Percentiles rank a stretch among this genome's conserved stretches.
phyloP scores from a whole-genome alignment of 2,329 filamentous ascomycete genomes.

The Cyclaneusma minus region DNA sequence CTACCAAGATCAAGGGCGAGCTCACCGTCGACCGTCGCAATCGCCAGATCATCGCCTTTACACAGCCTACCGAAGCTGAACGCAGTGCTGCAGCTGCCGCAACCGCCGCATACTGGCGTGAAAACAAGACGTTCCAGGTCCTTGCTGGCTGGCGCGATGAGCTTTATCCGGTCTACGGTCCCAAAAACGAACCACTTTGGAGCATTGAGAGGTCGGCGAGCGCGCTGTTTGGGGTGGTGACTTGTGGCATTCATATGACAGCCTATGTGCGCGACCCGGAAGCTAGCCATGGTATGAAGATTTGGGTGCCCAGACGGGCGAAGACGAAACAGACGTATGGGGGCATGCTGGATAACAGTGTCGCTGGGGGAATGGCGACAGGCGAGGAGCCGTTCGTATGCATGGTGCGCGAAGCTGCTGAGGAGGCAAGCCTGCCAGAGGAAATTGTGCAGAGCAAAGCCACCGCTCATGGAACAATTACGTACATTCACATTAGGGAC shows the following conservation, averaged over 20 bases:
- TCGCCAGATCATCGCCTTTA: conserved; percentile 49
- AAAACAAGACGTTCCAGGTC: conserved; percentile 56
- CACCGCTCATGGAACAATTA: conserved; percentile 51
- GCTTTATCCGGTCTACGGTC: conserved; percentile 61
- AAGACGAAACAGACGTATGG: conserved; percentile 73
- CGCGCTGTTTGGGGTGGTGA: conserved; percentile 58
- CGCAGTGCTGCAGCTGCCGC: conserved; percentile 40
- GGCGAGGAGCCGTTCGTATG: conserved; percentile 70
- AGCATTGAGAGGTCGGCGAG: conserved; percentile 64
- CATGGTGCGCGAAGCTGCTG: conserved; percentile 69
- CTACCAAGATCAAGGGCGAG: conserved; percentile 34
- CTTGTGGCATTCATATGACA: conserved; percentile 72
- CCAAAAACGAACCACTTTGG: conserved; percentile 45
- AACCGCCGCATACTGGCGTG: conserved; percentile 52
- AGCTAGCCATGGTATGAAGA: conserved; percentile 40
- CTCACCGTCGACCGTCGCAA: conserved; percentile 43
- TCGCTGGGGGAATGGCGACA: conserved; percentile 69
- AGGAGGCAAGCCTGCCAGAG: conserved; percentile 73
- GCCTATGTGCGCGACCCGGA: conserved; percentile 43
- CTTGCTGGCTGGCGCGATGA: conserved; percentile 71
- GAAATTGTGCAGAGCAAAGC: conserved; percentile 46
- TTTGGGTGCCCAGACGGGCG: conserved; percentile 76
- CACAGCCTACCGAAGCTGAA: conserved; percentile 39
- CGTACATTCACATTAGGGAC: conserved; percentile 74
- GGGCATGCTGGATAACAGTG: conserved; percentile 87